These are phyloP conservation scores for Phycomyces blakesleeanus DNA, from an alignment of 192 early-diverging fungal species.

Conservation along the genomic window DNA sequence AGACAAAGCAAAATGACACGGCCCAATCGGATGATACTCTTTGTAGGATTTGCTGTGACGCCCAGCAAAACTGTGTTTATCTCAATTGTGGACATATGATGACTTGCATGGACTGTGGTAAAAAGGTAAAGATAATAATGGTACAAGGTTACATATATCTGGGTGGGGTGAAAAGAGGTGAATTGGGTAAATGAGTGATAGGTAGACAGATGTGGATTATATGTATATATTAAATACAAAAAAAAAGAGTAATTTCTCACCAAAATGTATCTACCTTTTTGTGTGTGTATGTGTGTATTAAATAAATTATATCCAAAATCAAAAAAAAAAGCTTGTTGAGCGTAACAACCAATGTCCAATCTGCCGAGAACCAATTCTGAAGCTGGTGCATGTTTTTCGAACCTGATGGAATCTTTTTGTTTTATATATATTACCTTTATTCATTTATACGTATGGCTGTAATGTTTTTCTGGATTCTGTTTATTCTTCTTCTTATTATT, in stretches of 20 bases:
- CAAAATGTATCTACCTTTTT: not conserved
- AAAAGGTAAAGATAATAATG: slow-evolving; percentile 50
- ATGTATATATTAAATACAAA: too few relatives aligned
- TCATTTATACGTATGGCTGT: not conserved
- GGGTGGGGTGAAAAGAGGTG: not conserved
- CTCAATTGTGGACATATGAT: slow-evolving; percentile 85
- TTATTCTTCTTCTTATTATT: too few relatives aligned
- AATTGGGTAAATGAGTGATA: too few relatives aligned
- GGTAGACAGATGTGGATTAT: too few relatives aligned
- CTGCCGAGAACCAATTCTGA: slow-evolving; percentile 66
- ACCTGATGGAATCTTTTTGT: slow-evolving; percentile 33
- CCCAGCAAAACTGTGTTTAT: slow-evolving; percentile 76
- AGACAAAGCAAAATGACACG: slow-evolving; percentile 48
- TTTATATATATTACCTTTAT: too few relatives aligned
- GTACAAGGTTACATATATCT: not conserved
- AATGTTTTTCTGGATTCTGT: not conserved
- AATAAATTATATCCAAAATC: not conserved
- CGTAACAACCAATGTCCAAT: slow-evolving; percentile 75
- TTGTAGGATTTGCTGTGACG: slow-evolving; percentile 84
- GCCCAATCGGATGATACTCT: slow-evolving; percentile 44
- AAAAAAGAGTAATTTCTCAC: not conserved
- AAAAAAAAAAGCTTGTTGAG: slow-evolving; percentile 25
- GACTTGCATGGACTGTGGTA: slow-evolving; percentile 75
- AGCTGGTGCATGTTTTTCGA: slow-evolving; percentile 66
- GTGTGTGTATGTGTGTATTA: slow-evolving; percentile 6